Evolutionary conservation across 1,284 basidiomycete species (phyloP), one percentile per base, ranked within the genome.

Genomic region (Fomitopsis palustris): DNA sequence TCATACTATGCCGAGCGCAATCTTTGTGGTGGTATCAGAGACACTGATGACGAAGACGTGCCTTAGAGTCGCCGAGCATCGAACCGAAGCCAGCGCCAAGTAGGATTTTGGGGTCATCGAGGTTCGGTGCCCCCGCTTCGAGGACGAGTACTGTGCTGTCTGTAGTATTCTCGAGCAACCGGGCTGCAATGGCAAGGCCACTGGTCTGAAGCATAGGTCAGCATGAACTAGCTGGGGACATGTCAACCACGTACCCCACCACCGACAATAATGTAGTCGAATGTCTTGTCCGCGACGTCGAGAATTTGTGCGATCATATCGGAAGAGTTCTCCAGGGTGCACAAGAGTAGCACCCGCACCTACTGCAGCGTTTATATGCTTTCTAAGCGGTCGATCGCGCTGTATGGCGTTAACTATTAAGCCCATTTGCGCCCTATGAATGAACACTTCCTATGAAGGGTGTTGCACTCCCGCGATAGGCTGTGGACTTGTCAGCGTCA

Each of bases 141-240:
- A 78, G 64, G 9, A 79, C 73, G n/a, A 74, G 66, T n/a, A 77
- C 75, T 3, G 75, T 62, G n/a, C 58, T 61, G 43, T 35, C n/a
- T n/a, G n/a, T 42, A 8, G 68, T 61, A 53, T 72, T 67, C 37
- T 71, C 67, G n/a, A 64, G 58, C n/a, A 72, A 61, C 12, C 70
- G 64, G 1, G 61, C 56, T 3, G 69, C 70, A 17, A 72, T 53
- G 14, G 66, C 64, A 5, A 71, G 63, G 1, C 69, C 69, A n/a
- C 66, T 65, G 29, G 63, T 62, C 51, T 60, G n/a, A 19, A n/a
- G 45, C 4, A 6, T 21, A 8, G 17, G 19, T 37, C n/a, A 12
- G 3, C 25, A 47, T n/a, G n/a, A n/a, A n/a, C n/a, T n/a, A 19
- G 6, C 14, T n/a, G 6, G 23, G 45, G 5, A 19, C 2, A 33